Evolutionary conservation across 2,329 filamentous ascomycete genomes (phyloP).

Genomic region (Colletotrichum sp.): DNA sequence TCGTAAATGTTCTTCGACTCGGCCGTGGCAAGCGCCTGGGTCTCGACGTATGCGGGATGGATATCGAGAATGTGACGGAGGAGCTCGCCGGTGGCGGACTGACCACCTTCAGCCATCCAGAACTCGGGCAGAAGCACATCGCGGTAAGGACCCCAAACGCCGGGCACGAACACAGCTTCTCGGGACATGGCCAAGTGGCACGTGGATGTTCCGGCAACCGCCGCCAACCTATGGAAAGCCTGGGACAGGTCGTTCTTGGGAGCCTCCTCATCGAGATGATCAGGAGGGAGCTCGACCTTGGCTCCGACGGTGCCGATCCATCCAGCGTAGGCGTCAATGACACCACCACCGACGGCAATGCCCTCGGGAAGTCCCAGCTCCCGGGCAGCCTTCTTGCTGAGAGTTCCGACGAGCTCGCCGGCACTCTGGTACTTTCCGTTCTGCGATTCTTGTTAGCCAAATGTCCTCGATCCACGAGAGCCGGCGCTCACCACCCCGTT

Average conservation of each 20-base stretch:
- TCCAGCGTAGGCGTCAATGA: slow-evolving; percentile 97
- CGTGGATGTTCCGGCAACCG: slow-evolving; percentile 95
- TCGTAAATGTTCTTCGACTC: slow-evolving; percentile 92
- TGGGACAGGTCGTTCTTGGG: slow-evolving; percentile 88
- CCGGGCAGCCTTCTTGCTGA: slow-evolving; percentile 82
- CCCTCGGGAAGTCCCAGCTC: slow-evolving; percentile 86
- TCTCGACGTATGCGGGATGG: slow-evolving; percentile 87
- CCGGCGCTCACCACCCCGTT: slow-evolving; percentile 84
- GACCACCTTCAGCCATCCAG: slow-evolving; percentile 98
- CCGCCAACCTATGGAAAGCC: slow-evolving; percentile 90
- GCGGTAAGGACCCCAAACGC: slow-evolving; percentile 96
- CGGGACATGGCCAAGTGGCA: slow-evolving; percentile 97
- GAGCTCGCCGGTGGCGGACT: slow-evolving; percentile 94
- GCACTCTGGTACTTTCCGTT: slow-evolving; percentile 92
- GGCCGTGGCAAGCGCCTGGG: slow-evolving; percentile 78
- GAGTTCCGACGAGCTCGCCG: slow-evolving; percentile 84
- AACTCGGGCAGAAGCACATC: slow-evolving; percentile 90
- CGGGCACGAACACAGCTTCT: slow-evolving; percentile 90
- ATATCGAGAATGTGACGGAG: slow-evolving; percentile 95
- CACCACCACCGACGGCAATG: slow-evolving; percentile 92
- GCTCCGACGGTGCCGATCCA: slow-evolving; percentile 99
- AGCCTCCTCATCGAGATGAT: slow-evolving; percentile 69
- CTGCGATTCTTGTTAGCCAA: slow-evolving; percentile 51
- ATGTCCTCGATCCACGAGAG: slow-evolving; percentile 29
- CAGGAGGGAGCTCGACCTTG: slow-evolving; percentile 69